Percentiles rank a stretch among this genome's conserved stretches.
Conservation (phyloP, 2,329 filamentous ascomycete species). For the Fusarium newnesense region DNA sequence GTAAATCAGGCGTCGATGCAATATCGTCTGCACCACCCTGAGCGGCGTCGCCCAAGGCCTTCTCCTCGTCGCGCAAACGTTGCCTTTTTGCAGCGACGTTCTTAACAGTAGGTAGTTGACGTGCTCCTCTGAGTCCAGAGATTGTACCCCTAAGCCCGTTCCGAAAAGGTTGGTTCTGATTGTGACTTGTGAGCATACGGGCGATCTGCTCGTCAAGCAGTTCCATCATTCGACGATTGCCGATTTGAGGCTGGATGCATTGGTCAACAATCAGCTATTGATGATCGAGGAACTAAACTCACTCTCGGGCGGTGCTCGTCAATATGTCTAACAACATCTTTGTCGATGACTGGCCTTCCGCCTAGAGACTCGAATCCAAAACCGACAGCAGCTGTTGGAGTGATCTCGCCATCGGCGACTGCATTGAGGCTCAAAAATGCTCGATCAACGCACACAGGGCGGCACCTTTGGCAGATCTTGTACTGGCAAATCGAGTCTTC, state of each 20-base stretch:
- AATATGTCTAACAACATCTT: slow-evolving; percentile 52
- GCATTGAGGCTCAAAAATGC: slow-evolving; percentile 61
- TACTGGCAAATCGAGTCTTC: slow-evolving; percentile 59
- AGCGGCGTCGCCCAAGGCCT: not conserved
- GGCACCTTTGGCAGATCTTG: slow-evolving; percentile 62
- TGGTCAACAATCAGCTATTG: not conserved
- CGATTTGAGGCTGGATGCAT: not conserved
- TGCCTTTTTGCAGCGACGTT: slow-evolving; percentile 1
- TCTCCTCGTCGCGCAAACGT: not conserved
- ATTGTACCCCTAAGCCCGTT: not conserved
- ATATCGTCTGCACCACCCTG: not conserved
- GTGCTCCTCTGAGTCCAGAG: not conserved
- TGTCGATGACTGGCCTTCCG: slow-evolving; percentile 56
- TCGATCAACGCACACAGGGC: slow-evolving; percentile 55
- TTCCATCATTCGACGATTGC: slow-evolving; percentile 38
- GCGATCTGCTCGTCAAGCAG: slow-evolving; percentile 45
- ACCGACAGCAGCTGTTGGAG: slow-evolving; percentile 60
- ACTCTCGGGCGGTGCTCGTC: slow-evolving; percentile 54
- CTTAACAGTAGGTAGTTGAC: slow-evolving; percentile 12
- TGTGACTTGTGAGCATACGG: slow-evolving; percentile 16
- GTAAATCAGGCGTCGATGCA: not conserved
- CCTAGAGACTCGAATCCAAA: slow-evolving; percentile 62
- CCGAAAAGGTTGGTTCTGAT: not conserved
- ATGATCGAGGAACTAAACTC: slow-evolving; percentile 13
- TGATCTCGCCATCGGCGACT: slow-evolving; percentile 60